A percentile compares a stretch with the other conserved stretches of the same genome.
Evolutionary conservation across 441 rosid genomes (phyloP).

Genomic region (Pelargonium citronellum): DNA sequence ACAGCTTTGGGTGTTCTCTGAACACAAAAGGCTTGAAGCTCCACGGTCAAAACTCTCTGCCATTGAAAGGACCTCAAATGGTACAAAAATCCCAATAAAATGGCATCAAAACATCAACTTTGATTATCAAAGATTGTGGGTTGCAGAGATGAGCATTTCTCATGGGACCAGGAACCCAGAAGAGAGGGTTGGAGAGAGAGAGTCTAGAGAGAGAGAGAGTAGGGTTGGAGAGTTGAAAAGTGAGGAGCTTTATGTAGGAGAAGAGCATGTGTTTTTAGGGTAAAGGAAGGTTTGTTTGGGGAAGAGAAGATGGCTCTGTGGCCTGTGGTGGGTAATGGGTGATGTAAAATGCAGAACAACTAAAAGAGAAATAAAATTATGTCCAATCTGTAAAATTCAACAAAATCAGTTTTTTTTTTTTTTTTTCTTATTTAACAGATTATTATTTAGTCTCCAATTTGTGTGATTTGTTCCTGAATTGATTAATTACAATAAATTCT

Average conservation of each 20-base stretch:
- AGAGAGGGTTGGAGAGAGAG: slow-evolving; percentile 21
- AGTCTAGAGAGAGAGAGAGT: slow-evolving; percentile 13
- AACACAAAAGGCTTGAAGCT: slow-evolving; percentile 34
- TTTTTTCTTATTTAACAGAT: no score
- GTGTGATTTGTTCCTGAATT: no score
- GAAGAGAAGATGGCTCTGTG: background rate
- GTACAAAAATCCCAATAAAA: slow-evolving; percentile 17
- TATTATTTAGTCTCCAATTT: no score
- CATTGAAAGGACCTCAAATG: slow-evolving; percentile 33
- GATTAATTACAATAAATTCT: no score
- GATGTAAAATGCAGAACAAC: slow-evolving; percentile 7
- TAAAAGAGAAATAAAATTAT: slow-evolving; percentile 15
- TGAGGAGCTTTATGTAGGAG: slow-evolving; percentile 33
- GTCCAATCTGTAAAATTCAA: background rate
- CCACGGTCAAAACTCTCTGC: slow-evolving; percentile 33
- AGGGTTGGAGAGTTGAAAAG: slow-evolving; percentile 21
- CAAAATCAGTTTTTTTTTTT: background rate
- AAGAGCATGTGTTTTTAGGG: slow-evolving; percentile 28
- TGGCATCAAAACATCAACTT: slow-evolving; percentile 24
- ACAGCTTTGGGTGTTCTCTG: slow-evolving; percentile 37
- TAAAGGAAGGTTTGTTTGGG: slow-evolving; percentile 13
- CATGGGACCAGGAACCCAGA: slow-evolving; percentile 22
- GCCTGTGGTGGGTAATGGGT: slow-evolving; percentile 2
- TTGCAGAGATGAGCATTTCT: slow-evolving; percentile 25
- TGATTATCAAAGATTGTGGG: slow-evolving; percentile 21